Percentiles rank a stretch among this genome's conserved stretches.
Evolutionary conservation across 2,329 filamentous ascomycete genomes (phyloP).

Genomic region (Pyricularia grisea): DNA sequence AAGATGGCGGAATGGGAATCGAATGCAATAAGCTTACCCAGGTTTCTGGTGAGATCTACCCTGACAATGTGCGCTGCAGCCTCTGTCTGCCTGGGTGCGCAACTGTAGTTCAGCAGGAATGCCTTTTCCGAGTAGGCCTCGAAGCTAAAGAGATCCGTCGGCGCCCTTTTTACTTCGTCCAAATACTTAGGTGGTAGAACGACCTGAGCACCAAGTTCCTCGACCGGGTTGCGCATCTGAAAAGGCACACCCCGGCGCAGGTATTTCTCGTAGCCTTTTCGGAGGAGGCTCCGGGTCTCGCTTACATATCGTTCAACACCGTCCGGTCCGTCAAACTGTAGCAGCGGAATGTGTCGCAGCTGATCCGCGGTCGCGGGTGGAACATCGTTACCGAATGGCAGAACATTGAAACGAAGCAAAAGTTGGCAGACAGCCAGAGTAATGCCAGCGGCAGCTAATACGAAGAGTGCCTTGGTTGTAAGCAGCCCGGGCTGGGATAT

Average conservation of each 20-base stretch:
- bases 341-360: neutral
- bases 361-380: neutral
- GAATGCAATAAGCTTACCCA: neutral
- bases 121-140: neutral
- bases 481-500: too few relatives aligned
- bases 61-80: neutral
- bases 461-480: too few relatives aligned
- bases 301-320: neutral
- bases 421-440: too few relatives aligned
- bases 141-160: neutral
- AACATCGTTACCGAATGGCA: too few relatives aligned
- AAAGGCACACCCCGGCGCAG: neutral
- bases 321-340: neutral
- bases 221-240: neutral
- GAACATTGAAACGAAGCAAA: too few relatives aligned
- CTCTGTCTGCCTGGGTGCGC: neutral
- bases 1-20: neutral
- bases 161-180: neutral
- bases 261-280: neutral
- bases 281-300: neutral
- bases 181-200: neutral
- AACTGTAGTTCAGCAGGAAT: neutral
- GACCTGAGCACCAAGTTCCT: neutral
- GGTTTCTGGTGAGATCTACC: neutral
- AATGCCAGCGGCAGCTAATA: too few relatives aligned